Base-by-base conservation (phyloP, 192 early-diverging fungal species). In the Linnemannia exigua region DNA sequence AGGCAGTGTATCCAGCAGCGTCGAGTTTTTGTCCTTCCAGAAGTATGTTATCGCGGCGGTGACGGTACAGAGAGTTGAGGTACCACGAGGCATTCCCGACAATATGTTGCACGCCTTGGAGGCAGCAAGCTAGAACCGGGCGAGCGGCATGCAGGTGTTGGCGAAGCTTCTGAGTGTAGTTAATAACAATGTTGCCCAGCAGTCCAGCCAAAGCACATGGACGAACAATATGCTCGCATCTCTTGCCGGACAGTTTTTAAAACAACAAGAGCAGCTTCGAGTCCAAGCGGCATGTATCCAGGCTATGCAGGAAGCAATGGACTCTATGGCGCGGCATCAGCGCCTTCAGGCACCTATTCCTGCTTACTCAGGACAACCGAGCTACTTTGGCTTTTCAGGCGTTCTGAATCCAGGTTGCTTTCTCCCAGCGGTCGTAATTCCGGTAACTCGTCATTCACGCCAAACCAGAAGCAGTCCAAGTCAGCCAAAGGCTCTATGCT, bases 101-200 rank as follows among this genome's bases (percentile, higher is more conserved):
- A 61, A 61, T 61, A 61, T 61, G 54, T 61, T 61, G 54, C n/a
- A n/a, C n/a, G n/a, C n/a, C n/a, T n/a, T n/a, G n/a, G n/a, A 61
- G 54, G 54, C 54, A 61, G 3, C 54, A 61, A 61, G 54, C 15
- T 14, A 61, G 54, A 61, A 61, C 54, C 54, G 14, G 15, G 54
- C 15, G 54, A 61, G 54, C 41, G 41, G 9, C 9, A 9, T 44
- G 41, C 41, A 44, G 9, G 9, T 44, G 41, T 9, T 44, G 41
- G 9, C 9, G 41, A 44, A 44, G 41, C 41, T 44, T 6, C 41
- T 44, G 41, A 44, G 41, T 9, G 41, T 14, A 61, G 54, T 15
- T 5, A 61, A 61, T 15, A 61, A 61, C 54, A 61, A 15, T 15
- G 15, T 61, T 15, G 17, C 54, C 15, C 54, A 61, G 54, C 54